phyloP scores from a whole-genome alignment of 2,329 filamentous ascomycete genomes.

The Pestalotiopsis fici region DNA sequence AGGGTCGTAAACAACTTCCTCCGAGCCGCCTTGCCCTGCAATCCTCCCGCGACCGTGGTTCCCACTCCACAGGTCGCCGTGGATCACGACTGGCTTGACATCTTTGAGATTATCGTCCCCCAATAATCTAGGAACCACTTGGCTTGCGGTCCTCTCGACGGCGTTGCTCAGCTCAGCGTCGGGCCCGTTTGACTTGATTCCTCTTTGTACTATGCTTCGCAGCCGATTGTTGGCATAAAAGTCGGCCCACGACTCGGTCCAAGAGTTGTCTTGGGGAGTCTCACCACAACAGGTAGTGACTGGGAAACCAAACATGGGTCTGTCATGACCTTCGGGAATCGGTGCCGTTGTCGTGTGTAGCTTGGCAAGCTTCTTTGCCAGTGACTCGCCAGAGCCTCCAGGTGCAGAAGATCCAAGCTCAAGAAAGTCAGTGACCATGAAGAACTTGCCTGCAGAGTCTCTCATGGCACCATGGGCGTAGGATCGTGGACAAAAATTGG shows the following conservation, averaged over 20 bases:
- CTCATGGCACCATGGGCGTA: slow-evolving; percentile 68
- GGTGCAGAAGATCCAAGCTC: slow-evolving; percentile 54
- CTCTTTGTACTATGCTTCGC: slow-evolving; percentile 60
- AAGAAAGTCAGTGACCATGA: slow-evolving; percentile 79
- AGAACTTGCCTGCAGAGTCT: slow-evolving; percentile 51
- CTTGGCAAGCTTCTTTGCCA: slow-evolving; percentile 76
- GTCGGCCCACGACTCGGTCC: slow-evolving; percentile 73
- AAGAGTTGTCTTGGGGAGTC: slow-evolving; percentile 79
- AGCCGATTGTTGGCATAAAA: slow-evolving; percentile 83
- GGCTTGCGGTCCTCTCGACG: slow-evolving; percentile 63
- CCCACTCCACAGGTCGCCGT: slow-evolving; percentile 93
- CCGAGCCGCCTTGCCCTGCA: slow-evolving; percentile 46
- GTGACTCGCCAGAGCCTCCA: slow-evolving; percentile 50
- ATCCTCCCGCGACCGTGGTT: slow-evolving; percentile 74
- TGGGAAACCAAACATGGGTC: slow-evolving; percentile 78
- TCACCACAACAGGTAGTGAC: slow-evolving; percentile 84
- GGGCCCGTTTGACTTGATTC: slow-evolving; percentile 60
- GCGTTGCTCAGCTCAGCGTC: slow-evolving; percentile 63
- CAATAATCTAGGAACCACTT: slow-evolving; percentile 76
- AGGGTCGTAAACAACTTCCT: slow-evolving; percentile 83
- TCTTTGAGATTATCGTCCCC: slow-evolving; percentile 65
- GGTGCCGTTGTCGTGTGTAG: slow-evolving; percentile 79
- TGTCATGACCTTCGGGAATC: slow-evolving; percentile 55
- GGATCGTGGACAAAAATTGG: slow-evolving; percentile 74
- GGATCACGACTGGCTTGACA: slow-evolving; percentile 77